Conservation (phyloP, 1,284 basidiomycete species). For the Heliocybe sulcata region DNA sequence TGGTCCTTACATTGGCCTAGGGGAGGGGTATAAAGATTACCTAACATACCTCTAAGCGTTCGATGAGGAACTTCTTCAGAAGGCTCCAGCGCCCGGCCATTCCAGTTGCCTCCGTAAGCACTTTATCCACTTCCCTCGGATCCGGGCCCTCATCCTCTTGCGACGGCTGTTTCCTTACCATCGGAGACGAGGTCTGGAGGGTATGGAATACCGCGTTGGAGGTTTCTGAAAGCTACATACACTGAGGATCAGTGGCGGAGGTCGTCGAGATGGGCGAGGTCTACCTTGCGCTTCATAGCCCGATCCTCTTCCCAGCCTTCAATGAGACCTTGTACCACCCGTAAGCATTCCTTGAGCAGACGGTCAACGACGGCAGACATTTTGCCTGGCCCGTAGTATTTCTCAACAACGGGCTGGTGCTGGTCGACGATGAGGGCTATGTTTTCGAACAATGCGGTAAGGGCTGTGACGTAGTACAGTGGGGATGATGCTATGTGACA, state of each 20-base stretch:
- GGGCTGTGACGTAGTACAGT: constrained; percentile 78
- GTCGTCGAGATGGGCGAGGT: neutral
- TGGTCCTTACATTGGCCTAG: neutral
- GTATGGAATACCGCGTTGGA: constrained; percentile 12
- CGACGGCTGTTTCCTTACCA: constrained; percentile 30
- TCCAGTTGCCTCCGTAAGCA: constrained; percentile 80
- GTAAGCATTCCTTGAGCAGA: constrained; percentile 83
- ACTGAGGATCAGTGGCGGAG: constrained; percentile 3
- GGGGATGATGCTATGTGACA: constrained; percentile 70
- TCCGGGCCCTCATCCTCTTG: constrained; percentile 70
- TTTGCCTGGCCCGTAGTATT: constrained; percentile 87
- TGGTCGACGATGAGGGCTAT: constrained; percentile 96
- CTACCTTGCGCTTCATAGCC: constrained; percentile 63
- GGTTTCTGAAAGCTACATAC: constrained; percentile 23
- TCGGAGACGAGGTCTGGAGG: constrained; percentile 17
- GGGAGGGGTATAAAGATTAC: neutral
- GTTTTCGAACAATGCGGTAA: constrained; percentile 91
- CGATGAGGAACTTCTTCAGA: constrained; percentile 82
- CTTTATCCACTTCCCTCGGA: constrained; percentile 84
- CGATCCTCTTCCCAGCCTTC: constrained; percentile 91
- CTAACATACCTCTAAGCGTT: constrained; percentile 49
- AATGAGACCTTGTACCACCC: constrained; percentile 70
- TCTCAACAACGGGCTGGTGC: constrained; percentile 96
- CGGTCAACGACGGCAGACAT: constrained; percentile 79
- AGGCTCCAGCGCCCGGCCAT: constrained; percentile 91